Percentiles rank a stretch among this genome's conserved stretches.
Conservation (phyloP, 108 stramenopile species). For the Nitzschia palea region DNA sequence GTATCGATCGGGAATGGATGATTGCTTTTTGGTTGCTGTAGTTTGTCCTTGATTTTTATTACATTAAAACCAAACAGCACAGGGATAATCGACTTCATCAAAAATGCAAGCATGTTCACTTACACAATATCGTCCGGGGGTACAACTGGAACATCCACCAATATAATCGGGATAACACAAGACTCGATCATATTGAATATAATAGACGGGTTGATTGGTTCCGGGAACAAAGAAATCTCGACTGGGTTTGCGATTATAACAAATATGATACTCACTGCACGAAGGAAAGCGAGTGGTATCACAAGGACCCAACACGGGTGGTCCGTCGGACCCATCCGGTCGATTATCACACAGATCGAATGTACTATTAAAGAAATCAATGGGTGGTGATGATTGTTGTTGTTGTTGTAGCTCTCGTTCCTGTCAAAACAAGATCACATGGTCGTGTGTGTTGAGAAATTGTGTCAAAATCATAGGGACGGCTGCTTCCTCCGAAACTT, state of each 20-base stretch:
- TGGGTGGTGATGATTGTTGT: not conserved
- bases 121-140: conserved; percentile 57
- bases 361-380: conserved; percentile 26
- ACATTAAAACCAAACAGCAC: conserved; percentile 48
- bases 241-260: conserved; percentile 60
- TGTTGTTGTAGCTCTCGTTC: not conserved
- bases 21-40: not conserved
- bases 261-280: conserved; percentile 36
- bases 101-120: conserved; percentile 55
- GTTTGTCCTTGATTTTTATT: not conserved
- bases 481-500: too few relatives aligned
- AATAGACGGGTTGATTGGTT: conserved; percentile 47
- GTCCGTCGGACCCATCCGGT: conserved; percentile 7
- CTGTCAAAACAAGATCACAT: not conserved
- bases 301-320: conserved; percentile 35
- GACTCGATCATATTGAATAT: conserved; percentile 47
- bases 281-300: conserved; percentile 38
- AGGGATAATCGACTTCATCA: conserved; percentile 50
- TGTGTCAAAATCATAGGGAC: too few relatives aligned
- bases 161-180: conserved; percentile 46
- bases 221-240: conserved; percentile 46
- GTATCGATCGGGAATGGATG: too few relatives aligned
- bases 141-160: conserved; percentile 50
- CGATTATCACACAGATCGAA: conserved; percentile 44
- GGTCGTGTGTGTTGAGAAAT: not conserved